These are phyloP conservation scores for Calcarisporium arbuscula DNA, from an alignment of 2,329 filamentous ascomycete species.

Conservation along the genomic window DNA sequence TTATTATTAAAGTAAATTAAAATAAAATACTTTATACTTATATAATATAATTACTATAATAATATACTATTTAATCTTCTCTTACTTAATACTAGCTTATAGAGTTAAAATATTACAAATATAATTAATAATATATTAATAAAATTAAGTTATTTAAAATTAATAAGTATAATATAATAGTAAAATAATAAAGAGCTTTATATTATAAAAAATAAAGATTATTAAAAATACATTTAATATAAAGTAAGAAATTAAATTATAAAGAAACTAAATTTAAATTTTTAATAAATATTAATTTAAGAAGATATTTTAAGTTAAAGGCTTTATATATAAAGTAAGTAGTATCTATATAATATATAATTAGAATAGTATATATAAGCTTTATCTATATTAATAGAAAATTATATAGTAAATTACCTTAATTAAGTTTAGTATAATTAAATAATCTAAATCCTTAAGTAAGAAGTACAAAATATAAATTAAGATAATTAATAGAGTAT, in stretches of 20 bases:
- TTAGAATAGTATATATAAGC: neutral
- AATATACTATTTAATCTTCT: neutral
- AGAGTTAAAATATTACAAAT: neutral
- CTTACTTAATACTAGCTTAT: neutral
- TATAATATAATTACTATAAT: slow-evolving; percentile 2
- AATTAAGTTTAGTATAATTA: neutral
- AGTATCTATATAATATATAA: neutral
- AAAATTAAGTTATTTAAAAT: neutral
- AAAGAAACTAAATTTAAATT: neutral
- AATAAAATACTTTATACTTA: neutral
- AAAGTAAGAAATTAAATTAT: neutral
- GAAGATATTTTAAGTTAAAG: neutral
- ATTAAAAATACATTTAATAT: neutral
- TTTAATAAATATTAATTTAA: neutral
- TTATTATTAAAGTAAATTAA: neutral
- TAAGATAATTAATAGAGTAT: neutral
- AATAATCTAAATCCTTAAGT: no score
- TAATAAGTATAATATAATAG: neutral
- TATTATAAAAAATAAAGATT: no score
- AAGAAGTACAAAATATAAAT: no score
- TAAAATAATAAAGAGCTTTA: neutral
- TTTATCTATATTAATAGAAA: neutral
- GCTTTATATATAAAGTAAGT: no score
- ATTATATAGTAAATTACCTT: neutral
- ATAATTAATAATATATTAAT: neutral